Evolutionary conservation across 805 yeast species (phyloP).

Genomic region (Candida nitratophila): DNA sequence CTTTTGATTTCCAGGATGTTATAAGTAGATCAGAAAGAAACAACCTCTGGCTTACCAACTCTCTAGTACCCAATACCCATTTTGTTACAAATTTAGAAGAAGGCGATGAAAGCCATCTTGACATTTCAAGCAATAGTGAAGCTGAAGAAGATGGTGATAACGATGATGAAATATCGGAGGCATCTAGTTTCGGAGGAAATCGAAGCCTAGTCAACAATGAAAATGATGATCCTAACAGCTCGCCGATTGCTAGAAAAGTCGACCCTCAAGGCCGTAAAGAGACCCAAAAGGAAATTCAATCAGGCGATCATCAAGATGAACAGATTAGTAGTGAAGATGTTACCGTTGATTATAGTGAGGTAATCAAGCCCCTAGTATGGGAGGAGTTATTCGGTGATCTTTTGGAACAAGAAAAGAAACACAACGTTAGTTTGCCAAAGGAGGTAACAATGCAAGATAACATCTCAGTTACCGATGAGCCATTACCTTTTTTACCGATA

Average conservation of each 20-base stretch:
- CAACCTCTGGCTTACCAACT: neutral
- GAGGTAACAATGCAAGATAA: conserved; percentile 2
- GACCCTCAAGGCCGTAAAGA: too few relatives aligned
- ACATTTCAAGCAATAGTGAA: neutral
- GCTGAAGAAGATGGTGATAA: neutral
- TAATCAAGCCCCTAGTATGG: conserved; percentile 1
- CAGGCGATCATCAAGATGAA: too few relatives aligned
- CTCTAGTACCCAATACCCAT: neutral
- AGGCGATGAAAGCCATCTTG: neutral
- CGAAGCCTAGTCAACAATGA: neutral
- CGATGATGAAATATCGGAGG: neutral
- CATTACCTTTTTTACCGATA: conserved; percentile 14
- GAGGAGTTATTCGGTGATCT: conserved; percentile 10
- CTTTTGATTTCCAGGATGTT: conserved; percentile 21
- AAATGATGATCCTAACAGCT: neutral
- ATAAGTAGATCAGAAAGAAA: conserved; percentile 16
- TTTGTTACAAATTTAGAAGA: neutral
- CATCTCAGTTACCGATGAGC: neutral
- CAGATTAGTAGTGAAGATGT: neutral
- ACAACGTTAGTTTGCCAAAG: conserved; percentile 3
- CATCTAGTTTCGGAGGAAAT: too few relatives aligned
- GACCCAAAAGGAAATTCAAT: too few relatives aligned
- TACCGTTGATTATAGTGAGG: neutral
- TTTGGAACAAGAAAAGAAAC: neutral
- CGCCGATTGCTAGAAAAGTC: too few relatives aligned